Evolutionary conservation across 805 yeast species (phyloP), one percentile per base, ranked within the genome.

Genomic region (Schizosaccharomyces cryophilus): DNA sequence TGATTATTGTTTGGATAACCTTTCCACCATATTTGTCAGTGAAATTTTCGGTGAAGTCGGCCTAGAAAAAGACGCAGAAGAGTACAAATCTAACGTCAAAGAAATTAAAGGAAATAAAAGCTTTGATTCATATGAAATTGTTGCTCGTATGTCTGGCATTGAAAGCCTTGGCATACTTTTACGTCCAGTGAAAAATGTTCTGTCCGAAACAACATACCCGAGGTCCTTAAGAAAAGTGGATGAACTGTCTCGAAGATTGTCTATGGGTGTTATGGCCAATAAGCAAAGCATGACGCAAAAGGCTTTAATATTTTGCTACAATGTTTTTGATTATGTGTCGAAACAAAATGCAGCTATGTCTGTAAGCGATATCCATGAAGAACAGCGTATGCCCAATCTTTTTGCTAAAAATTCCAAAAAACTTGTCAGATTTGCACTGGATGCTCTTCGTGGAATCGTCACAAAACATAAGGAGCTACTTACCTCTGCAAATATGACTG

Each of bases 51-150:
- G 98, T 29, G 78, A 83, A 9, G 85, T 95, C 3, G 95, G 95
- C 42, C 84, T 84, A 68, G 97, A 93, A 67, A 90, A 93, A 69
- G 97, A 93, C 65, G 89, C 93, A 4, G 96, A 88, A 64, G 95
- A 88, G 21, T 90, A 93, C 67, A 79, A 79, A 61, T 82, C 86
- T 38, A 81, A 83, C 64, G 85, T 88, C 81, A 85, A 84, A 66
- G 98, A 90, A 73, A 90, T 93, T 42, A 89, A 87, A 69, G 83
- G 81, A 65, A 87, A 86, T 68, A 87, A 87, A 72, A 84, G 95
- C 74, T 85, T 74, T 68, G 97, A 93, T 66, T 80, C 93, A 4
- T 94, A 84, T 31, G 95, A 89, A 71, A 73, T 87, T 21, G 68
- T 90, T 58, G 78, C 95, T 0, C 71, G 80, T 17, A 80, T 81